A percentile compares a stretch with the other conserved stretches of the same genome.
phyloP scores from a whole-genome alignment of 2,329 filamentous ascomycete genomes.

The Aulographum hederae region DNA sequence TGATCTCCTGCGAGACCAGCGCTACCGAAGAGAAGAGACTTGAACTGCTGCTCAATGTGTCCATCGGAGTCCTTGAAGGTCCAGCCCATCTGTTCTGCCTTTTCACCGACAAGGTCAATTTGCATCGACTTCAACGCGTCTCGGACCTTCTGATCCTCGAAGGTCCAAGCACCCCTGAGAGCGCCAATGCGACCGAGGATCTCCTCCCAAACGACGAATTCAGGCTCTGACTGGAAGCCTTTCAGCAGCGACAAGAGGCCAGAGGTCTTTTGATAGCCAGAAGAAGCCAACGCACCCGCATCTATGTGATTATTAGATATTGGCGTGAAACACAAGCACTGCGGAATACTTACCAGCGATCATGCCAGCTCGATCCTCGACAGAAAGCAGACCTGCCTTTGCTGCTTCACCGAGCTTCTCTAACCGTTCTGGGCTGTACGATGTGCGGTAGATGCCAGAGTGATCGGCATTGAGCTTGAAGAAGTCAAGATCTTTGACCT shows the following conservation, averaged over 20 bases:
- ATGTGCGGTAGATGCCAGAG: constrained; percentile 79
- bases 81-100: constrained; percentile 81
- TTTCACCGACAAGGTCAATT: constrained; percentile 54
- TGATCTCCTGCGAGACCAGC: constrained; percentile 70
- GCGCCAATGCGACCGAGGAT: constrained; percentile 60
- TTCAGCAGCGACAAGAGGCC: constrained; percentile 72
- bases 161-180: constrained; percentile 76
- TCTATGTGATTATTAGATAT: too few species aligned
- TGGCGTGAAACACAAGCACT: constrained; percentile 28
- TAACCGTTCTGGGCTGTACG: constrained; percentile 67
- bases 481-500: constrained; percentile 65
- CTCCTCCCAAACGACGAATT: constrained; percentile 93
- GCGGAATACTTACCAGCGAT: too few species aligned
- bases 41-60: constrained; percentile 88
- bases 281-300: constrained; percentile 72
- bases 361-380: constrained; percentile 89
- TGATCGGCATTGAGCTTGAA: constrained; percentile 96
- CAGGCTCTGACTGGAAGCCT: constrained; percentile 61
- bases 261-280: constrained; percentile 86
- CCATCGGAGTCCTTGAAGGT: constrained; percentile 67
- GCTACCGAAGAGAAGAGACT: constrained; percentile 71
- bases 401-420: constrained; percentile 77
- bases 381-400: constrained; percentile 58
- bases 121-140: constrained; percentile 74
- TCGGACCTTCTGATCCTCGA: constrained; percentile 56